phyloP scores from a whole-genome alignment of 176 grass and related monocot genomes.

The Oryza longistaminata region DNA sequence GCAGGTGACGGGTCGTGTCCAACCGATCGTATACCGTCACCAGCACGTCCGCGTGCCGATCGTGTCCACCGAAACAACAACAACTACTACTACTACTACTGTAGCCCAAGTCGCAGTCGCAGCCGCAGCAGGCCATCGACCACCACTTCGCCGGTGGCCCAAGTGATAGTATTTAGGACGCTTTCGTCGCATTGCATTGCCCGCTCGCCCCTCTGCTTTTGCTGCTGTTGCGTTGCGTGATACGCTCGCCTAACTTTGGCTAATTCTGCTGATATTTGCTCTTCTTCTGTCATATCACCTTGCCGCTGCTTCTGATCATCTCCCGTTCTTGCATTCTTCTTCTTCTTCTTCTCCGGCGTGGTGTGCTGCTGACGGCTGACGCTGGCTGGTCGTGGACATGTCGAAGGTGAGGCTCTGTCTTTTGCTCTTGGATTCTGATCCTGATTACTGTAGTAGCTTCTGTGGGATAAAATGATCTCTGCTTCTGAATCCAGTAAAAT shows the following conservation, averaged over 20 bases:
- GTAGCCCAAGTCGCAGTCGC: no score
- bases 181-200: background rate
- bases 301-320: background rate
- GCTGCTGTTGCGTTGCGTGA: constrained; percentile 22
- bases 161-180: constrained; percentile 31
- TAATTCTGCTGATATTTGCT: background rate
- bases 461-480: background rate
- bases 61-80: no score
- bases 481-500: background rate
- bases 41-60: no score
- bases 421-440: background rate
- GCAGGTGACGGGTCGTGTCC: no score
- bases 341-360: no score
- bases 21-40: no score
- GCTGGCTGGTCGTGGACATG: constrained; percentile 21
- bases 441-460: background rate
- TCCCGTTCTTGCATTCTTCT: background rate
- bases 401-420: constrained; percentile 43
- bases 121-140: no score
- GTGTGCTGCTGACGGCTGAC: no score
- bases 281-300: background rate
- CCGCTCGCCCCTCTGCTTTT: background rate
- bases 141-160: no score
- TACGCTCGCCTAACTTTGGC: background rate
- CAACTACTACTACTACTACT: no score